Base-by-base conservation (phyloP, 2,329 filamentous ascomycete species). In the Colletotrichum echinochloae region DNA sequence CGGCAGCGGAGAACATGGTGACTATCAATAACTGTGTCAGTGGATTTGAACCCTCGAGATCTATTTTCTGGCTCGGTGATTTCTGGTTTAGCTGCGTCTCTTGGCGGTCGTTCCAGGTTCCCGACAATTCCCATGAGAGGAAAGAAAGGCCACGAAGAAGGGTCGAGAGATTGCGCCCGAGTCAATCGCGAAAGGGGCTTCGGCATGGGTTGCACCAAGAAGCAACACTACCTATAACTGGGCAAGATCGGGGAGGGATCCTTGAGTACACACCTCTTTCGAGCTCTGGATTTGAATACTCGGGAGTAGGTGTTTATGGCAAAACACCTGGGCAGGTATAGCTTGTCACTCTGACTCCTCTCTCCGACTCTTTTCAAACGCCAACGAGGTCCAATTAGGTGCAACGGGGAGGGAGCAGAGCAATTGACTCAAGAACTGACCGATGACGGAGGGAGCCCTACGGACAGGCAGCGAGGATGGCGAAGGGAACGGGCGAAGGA, bases 1-100 rank as follows among this genome's bases (percentile, higher is more conserved):
- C 79, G 72, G 80, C 81, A 73, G 81, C 79, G 73, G 84, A 83
- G 69, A 85, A 77, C 84, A 86, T 86, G 44, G 62, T 77, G 74
- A 52, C 39, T 62, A 54, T 26, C 8, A 41, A 52, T 23, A 66
- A 48, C n/a, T 57, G 35, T 23, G 59, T 65, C 49, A 65, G 56
- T 35, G n/a, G 20, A 49, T 49, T 37, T 26, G 16, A n/a, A 37
- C n/a, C 33, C n/a, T 30, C 16, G 8, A 14, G 14, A n/a, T 37
- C 33, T 39, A n/a, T n/a, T 37, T 35, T 26, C 33, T 26, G 12
- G 3, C 14, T 37, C 20, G 5, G 11, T 16, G 3, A 1, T 37
- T 37, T 37, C 33, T 35, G 11, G 23, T 37, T 18, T 9, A 9
- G 20, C 18, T 16, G 33, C 16, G 12, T 54, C 2, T 18, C 12